Conservation (phyloP, 257 asterid genomes). For the Nicotiana benthamiana region DNA sequence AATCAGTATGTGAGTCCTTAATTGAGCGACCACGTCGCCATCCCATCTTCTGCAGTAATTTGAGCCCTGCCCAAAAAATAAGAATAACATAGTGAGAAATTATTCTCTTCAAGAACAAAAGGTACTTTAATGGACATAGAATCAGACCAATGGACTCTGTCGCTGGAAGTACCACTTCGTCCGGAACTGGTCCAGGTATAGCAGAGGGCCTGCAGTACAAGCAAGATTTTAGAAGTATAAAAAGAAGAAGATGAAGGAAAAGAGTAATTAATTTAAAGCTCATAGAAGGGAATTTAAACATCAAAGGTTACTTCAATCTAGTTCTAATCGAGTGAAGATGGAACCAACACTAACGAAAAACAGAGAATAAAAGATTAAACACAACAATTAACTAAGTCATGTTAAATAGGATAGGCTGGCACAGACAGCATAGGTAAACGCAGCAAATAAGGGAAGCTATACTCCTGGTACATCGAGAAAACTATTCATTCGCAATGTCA, state of each 20-base stretch:
- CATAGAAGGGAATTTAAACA: not conserved
- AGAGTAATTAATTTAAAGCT: slow-evolving; percentile 2
- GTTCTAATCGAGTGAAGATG: not conserved
- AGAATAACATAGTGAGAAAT: not conserved
- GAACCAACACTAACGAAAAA: not conserved
- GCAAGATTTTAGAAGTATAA: slow-evolving; percentile 5
- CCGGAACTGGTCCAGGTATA: slow-evolving; percentile 96
- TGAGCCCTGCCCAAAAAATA: slow-evolving; percentile 53
- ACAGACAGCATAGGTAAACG: not conserved
- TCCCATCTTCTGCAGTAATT: slow-evolving; percentile 87
- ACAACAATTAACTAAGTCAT: not conserved
- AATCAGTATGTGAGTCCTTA: slow-evolving; percentile 47
- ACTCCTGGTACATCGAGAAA: not conserved
- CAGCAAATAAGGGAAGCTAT: not conserved
- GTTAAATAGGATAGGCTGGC: not conserved
- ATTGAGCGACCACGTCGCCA: slow-evolving; percentile 92
- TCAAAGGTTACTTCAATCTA: not conserved
- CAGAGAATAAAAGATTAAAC: not conserved
- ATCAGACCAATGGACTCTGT: slow-evolving; percentile 78
- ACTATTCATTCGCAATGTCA: not conserved
- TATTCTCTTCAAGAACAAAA: not conserved
- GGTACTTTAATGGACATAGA: slow-evolving; percentile 11
- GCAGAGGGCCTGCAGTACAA: slow-evolving; percentile 60
- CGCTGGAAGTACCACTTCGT: slow-evolving; percentile 70
- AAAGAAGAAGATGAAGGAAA: slow-evolving; percentile 5